Evolutionary conservation across 495 filamentous ascomycete genomes (phyloP), one percentile per base, ranked within the genome.

Genomic region (Gamarada debralockiae): DNA sequence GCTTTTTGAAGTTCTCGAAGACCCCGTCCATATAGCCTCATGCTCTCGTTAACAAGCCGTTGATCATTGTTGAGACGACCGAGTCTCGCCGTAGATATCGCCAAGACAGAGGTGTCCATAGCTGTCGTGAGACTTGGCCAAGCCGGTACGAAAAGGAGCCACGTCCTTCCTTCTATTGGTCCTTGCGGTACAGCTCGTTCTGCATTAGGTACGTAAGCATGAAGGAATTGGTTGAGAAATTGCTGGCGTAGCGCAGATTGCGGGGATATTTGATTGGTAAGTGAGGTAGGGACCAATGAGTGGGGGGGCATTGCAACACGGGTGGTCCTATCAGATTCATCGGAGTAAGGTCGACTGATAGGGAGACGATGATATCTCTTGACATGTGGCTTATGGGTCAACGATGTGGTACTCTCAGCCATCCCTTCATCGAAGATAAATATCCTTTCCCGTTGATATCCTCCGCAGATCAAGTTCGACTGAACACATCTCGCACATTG

Each of bases 1-100:
- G 68, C 67, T 27, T 49, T 60, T 44, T 70, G 68, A 24, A 73
- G 53, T 27, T 67, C 63, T 23, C 56, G 58, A n/a, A 73, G 62
- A 0, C 59, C 66, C 31, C 55, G 52, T 0, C 59, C 65, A 40
- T 73, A 71, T 38, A 65, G 57, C 14, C 42, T 63, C 14, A 64
- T 48, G 36, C 70, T 69, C 34, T 66, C 52, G 2, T 55, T 53
- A 6, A 67, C 37, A 13, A 73, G 48, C 10, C 33, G 43, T 0
- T 10, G 34, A 34, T 66, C 57, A 1, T 59, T 44, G 22, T 65
- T 48, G 18, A 53, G 38, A 13, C 52, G 45, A 20, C 66, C 67
- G 3, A 72, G 21, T n/a, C 52, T 48, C 4, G 67, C 55, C 22
- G 65, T 60, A 18, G 62, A 56, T 6, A 68, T 22, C 25, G 68